Evolutionary conservation across 148 eudicot species (phyloP), one percentile per base, ranked within the genome.

Genomic region (Camellia granthamiana): DNA sequence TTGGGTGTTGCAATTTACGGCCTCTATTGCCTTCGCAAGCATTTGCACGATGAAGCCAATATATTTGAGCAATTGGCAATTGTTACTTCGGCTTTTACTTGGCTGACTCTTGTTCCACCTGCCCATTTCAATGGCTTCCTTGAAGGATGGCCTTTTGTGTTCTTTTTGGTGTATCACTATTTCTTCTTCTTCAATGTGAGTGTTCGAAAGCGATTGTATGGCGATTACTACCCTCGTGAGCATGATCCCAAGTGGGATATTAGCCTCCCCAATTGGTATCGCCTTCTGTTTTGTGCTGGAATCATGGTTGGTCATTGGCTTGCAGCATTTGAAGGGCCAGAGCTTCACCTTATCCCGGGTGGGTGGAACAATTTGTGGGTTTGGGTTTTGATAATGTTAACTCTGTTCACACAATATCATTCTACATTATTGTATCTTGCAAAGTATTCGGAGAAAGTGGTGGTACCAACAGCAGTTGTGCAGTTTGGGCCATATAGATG

Each of bases 171-270:
- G 65, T 95, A 95, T 74, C 98, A 93, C 74, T 93, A 93, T 76
- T 90, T 95, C 82, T 89, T 93, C 84, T 91, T 91, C 89, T 84
- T 93, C 76, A 90, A 90, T 84, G 89, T 91, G 16, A 90, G 89
- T 72, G 87, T 93, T 10, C 84, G 98, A 1, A 93, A 90, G 69
- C 88, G 94, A 7, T 74, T 93, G 83, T 93, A 93, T 77, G 94
- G 97, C 12, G 97, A 95, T 83, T 82, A 70, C 67, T 77, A 84
- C 74, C 76, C 86, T 5, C 82, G 92, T 74, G 87, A 88, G 78
- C 97, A 95, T 82, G 97, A 95, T 69, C 85, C 91, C 2, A 92
- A 90, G 78, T 95, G 97, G 99, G 94, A 95, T 81, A 61, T 92
- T 23, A 82, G 58, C 51, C 84, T 85, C 49, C 93, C 97, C 8